A percentile compares a stretch with the other conserved stretches of the same genome.
phyloP scores from a whole-genome alignment of 2,329 filamentous ascomycete species.

The Ophiostoma sp. region DNA sequence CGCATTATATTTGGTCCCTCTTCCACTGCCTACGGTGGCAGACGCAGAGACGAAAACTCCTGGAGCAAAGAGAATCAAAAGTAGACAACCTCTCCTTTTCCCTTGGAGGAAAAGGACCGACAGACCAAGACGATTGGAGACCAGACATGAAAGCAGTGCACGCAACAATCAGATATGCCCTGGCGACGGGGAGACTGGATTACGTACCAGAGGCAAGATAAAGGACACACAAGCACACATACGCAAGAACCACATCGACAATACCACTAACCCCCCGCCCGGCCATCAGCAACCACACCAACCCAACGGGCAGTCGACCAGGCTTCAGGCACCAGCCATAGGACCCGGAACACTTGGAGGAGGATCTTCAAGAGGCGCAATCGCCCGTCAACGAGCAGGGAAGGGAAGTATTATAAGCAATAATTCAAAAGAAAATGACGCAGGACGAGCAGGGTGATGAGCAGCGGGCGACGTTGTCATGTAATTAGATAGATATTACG shows the following conservation, averaged over 20 bases:
- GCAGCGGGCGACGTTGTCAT: too few species aligned
- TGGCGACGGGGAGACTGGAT: not conserved
- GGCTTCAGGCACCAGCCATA: too few species aligned
- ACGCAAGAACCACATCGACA: not conserved
- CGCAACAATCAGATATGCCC: not conserved
- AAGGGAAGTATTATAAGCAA: too few species aligned
- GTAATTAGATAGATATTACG: too few species aligned
- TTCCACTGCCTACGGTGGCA: not conserved
- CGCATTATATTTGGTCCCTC: too few species aligned
- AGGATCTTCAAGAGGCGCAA: too few species aligned
- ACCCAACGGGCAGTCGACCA: not conserved
- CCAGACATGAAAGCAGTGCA: too few species aligned
- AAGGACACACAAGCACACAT: not conserved
- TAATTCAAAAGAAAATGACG: too few species aligned
- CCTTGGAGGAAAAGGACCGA: not conserved
- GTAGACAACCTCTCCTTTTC: not conserved
- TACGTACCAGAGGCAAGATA: not conserved
- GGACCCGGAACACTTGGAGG: too few species aligned
- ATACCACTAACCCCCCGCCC: not conserved
- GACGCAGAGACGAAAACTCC: not conserved
- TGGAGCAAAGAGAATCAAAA: not conserved
- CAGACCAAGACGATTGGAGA: not conserved
- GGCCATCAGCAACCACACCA: not conserved
- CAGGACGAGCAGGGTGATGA: too few species aligned
- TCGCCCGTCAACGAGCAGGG: too few species aligned